Conservation (phyloP, 129 eudicot species). For the Dittrichia graveolens region DNA sequence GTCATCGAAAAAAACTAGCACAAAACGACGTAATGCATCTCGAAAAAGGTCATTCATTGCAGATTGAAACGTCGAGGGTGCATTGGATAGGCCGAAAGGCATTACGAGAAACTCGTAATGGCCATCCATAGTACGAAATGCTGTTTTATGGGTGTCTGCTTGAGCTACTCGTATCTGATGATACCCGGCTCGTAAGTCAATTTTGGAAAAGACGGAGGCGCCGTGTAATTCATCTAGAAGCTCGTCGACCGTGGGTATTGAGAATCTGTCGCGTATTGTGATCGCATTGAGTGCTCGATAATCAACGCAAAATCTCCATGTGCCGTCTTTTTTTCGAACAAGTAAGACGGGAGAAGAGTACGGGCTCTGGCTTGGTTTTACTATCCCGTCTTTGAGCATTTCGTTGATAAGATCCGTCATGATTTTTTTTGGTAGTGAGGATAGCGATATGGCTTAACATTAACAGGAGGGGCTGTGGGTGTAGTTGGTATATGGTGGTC, state of each 20-base stretch:
- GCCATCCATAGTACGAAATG: background rate
- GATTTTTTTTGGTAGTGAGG: background rate
- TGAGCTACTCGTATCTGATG: no score
- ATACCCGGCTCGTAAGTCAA: no score
- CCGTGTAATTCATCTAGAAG: no score
- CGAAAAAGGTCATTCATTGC: constrained; percentile 6
- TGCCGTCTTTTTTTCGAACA: background rate
- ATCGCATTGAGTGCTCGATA: no score
- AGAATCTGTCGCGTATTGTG: no score
- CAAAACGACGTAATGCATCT: background rate
- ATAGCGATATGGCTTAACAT: background rate
- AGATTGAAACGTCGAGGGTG: constrained; percentile 1
- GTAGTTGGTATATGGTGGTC: background rate
- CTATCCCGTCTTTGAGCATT: background rate
- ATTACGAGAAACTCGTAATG: no score
- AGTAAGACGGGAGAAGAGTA: background rate
- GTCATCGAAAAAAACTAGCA: constrained; percentile 1
- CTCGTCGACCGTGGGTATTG: no score
- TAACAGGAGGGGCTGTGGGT: background rate
- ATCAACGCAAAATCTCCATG: no score
- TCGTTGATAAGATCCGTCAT: background rate
- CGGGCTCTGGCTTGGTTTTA: no score
- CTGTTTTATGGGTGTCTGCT: background rate
- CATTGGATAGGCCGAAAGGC: no score
- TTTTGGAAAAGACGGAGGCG: no score